phyloP scores from a whole-genome alignment of 352 stramenopile genomes.

The Pythium brassicae region DNA sequence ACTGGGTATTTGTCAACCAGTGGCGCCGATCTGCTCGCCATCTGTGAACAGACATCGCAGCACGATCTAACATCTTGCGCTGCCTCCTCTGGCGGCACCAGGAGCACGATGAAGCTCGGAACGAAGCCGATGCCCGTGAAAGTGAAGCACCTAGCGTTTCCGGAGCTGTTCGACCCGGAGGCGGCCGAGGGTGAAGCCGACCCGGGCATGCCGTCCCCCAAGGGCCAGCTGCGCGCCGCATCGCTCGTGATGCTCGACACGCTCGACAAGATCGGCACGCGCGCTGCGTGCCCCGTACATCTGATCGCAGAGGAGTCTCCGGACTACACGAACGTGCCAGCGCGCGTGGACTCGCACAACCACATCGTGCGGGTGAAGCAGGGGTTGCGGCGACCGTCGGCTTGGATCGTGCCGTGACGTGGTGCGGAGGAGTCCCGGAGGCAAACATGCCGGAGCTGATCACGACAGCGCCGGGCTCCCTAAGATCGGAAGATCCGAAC shows the following conservation, averaged over 20 bases:
- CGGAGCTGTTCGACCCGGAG: slow-evolving; percentile 19
- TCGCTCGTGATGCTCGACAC: slow-evolving; percentile 65
- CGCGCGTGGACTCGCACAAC: slow-evolving; percentile 61
- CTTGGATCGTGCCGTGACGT: slow-evolving; percentile 34
- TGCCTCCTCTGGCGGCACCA: slow-evolving; percentile 12
- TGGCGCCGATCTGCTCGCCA: not conserved
- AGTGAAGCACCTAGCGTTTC: slow-evolving; percentile 51
- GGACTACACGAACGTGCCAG: slow-evolving; percentile 49
- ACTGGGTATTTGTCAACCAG: not conserved
- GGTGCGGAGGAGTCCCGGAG: no score
- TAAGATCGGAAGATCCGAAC: no score
- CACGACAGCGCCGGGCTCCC: not conserved
- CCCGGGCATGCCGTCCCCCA: slow-evolving; percentile 47
- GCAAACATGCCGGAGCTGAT: not conserved
- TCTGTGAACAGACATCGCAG: not conserved
- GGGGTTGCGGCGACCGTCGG: slow-evolving; percentile 42
- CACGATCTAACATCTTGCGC: not conserved
- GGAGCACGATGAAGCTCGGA: slow-evolving; percentile 71
- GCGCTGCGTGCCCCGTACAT: slow-evolving; percentile 63
- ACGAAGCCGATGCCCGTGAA: slow-evolving; percentile 40
- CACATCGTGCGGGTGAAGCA: slow-evolving; percentile 41
- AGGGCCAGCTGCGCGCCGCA: slow-evolving; percentile 37
- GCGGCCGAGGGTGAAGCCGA: slow-evolving; percentile 32
- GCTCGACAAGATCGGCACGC: slow-evolving; percentile 72
- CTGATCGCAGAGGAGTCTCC: slow-evolving; percentile 49